A percentile compares a stretch with the other conserved stretches of the same genome.
These are phyloP conservation scores for Tetrahymena elliotti DNA, from an alignment of 73 alveolate species.

Conservation along the genomic window DNA sequence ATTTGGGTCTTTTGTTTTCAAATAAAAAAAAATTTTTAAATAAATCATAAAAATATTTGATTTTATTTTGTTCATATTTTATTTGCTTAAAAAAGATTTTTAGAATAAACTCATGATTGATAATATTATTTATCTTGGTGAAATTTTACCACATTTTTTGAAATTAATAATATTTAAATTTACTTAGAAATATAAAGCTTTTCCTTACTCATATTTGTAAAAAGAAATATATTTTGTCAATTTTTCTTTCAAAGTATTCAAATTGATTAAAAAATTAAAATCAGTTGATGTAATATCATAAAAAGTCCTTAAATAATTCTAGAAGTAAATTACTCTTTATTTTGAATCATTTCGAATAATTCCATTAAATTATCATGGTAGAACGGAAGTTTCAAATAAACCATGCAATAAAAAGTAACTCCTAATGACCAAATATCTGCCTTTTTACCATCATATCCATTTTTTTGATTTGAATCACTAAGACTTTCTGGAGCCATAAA, in stretches of 20 bases:
- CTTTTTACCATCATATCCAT: slow-evolving; percentile 79
- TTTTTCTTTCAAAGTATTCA: not conserved
- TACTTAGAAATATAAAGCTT: no score
- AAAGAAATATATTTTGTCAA: not conserved
- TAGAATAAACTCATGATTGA: no score
- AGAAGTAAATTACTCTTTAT: slow-evolving; percentile 40
- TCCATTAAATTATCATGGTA: slow-evolving; percentile 62
- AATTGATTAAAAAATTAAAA: not conserved
- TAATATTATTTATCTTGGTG: no score
- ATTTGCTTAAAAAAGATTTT: no score
- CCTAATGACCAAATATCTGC: slow-evolving; percentile 97
- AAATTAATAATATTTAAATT: no score
- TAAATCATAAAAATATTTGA: no score
- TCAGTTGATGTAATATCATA: no score
- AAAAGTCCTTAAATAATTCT: not conserved
- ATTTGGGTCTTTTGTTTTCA: not conserved
- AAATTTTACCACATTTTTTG: no score
- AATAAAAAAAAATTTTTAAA: no score
- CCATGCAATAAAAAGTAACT: slow-evolving; percentile 72
- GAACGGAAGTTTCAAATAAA: slow-evolving; percentile 75
- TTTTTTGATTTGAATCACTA: slow-evolving; percentile 21
- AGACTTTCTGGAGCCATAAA: slow-evolving; percentile 96
- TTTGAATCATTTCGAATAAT: slow-evolving; percentile 54
- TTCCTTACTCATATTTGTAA: not conserved
- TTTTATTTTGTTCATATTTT: not conserved